Conservation (phyloP, 1,284 basidiomycete species). For the Phlebopus sp. region DNA sequence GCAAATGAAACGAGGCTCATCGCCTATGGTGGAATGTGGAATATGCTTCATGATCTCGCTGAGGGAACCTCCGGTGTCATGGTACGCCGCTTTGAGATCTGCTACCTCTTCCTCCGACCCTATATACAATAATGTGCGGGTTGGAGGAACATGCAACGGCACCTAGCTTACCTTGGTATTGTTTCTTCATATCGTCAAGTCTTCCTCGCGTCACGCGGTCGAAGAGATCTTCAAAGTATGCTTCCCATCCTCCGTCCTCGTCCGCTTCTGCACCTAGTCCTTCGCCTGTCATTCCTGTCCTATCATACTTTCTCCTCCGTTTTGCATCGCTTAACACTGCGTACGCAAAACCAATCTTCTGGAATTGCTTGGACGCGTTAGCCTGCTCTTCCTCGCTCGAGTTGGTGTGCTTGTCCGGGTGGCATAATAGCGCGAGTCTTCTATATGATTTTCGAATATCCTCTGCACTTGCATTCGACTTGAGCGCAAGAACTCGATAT, state of each 20-base stretch:
- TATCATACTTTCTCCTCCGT: constrained; percentile 74
- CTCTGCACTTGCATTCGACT: constrained; percentile 51
- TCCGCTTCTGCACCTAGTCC: constrained; percentile 68
- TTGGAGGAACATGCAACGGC: background rate
- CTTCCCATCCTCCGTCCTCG: constrained; percentile 83
- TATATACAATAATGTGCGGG: constrained; percentile 31
- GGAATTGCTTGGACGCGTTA: constrained; percentile 72
- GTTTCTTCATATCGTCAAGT: constrained; percentile 86
- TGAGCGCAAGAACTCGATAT: constrained; percentile 68
- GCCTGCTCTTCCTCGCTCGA: constrained; percentile 61
- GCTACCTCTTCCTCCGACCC: constrained; percentile 80
- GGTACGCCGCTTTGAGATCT: constrained; percentile 77
- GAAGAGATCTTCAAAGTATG: constrained; percentile 88
- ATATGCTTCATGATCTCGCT: constrained; percentile 79
- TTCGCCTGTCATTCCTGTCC: constrained; percentile 82
- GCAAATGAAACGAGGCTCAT: constrained; percentile 81
- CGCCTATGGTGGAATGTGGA: constrained; percentile 78
- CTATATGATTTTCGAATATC: constrained; percentile 85
- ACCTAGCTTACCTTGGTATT: constrained; percentile 77
- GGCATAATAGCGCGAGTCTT: constrained; percentile 75
- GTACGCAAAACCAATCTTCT: constrained; percentile 90
- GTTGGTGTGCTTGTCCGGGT: constrained; percentile 84
- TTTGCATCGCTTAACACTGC: constrained; percentile 79
- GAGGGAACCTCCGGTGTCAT: constrained; percentile 64
- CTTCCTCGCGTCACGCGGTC: constrained; percentile 81